Base-by-base conservation (phyloP, 495 filamentous ascomycete genomes). In the Baudoinia panamericana region DNA sequence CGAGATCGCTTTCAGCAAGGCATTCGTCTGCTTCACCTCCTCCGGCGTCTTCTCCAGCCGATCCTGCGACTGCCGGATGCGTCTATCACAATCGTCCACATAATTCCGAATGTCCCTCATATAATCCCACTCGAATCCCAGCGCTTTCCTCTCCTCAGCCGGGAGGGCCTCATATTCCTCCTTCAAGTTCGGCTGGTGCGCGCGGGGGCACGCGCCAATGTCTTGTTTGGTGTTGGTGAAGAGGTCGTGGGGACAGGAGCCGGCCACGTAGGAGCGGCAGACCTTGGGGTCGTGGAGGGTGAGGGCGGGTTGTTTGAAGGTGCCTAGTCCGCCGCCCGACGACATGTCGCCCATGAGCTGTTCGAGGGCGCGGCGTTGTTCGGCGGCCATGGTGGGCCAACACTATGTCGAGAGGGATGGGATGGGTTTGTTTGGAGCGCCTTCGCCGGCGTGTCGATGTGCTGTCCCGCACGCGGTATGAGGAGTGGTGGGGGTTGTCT, bases 141-240 rank as follows among this genome's bases (percentile, higher is more conserved):
- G 80, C 60, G 80, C 79, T 42, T 68, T 67, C 58, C 80, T 84
- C 36, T 88, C 80, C 13, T 72, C 52, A 4, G 72, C 63, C 21
- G 76, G 61, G 0, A 81, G 70, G 1, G 57, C 60, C 48, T 90
- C 80, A 63, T 93, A 96, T 56, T 96, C 85, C 26, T 72, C 66
- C 58, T 93, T 93, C 39, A 94, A 71, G 19, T 76, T 72, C 58
- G 93, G 87, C 41, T 74, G 82, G 62, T 99, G 90, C 29, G 88
- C 75, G 62, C 90, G 90, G 24, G 84, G 75, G 54, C 90, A 99
- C 0, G 76, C 76, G 15, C 90, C 90, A 22, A 95, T 72, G 59
- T 99, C 90, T 72, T 94, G 84, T 64, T 94, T 96, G 28, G 90
- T 99, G 66, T 99, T 99, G 46, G 87, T 96, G 73, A 99, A 99